A percentile compares a stretch with the other conserved stretches of the same genome.
These are phyloP conservation scores for Spiraea crenata DNA, from an alignment of 331 rosid species.

Conservation along the genomic window DNA sequence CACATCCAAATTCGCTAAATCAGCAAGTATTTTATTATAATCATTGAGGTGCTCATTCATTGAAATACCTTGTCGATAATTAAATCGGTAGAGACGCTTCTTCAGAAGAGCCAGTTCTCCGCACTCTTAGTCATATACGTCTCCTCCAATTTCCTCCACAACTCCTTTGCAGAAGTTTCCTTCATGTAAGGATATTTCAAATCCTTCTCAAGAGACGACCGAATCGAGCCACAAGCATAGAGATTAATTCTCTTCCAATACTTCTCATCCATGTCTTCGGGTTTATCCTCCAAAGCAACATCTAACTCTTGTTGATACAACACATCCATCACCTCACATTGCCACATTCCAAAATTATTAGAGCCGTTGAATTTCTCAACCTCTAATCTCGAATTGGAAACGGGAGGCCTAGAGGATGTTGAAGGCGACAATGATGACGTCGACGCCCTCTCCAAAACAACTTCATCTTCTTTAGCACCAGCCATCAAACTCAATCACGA, in stretches of 20 bases:
- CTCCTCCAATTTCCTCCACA: neutral
- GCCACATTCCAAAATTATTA: neutral
- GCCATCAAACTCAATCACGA: too few relatives aligned
- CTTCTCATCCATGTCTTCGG: neutral
- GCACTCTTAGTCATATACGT: neutral
- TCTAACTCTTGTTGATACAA: neutral
- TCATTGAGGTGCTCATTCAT: neutral
- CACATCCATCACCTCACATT: neutral
- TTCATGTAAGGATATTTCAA: too few relatives aligned
- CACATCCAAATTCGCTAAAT: neutral
- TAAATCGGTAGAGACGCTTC: neutral
- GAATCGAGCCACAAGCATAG: too few relatives aligned
- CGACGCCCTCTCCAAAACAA: too few relatives aligned
- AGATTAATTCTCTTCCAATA: neutral
- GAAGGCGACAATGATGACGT: too few relatives aligned
- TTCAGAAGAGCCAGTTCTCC: neutral
- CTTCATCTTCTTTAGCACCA: too few relatives aligned
- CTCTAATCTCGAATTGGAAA: slow-evolving; percentile 1
- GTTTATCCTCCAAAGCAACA: neutral
- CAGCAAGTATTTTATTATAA: neutral
- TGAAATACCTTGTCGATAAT: neutral
- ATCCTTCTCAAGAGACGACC: too few relatives aligned
- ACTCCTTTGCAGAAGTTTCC: neutral
- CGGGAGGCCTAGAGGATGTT: too few relatives aligned
- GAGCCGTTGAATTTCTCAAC: neutral